Evolutionary conservation across 768 basidiomycete genomes (phyloP).

Genomic region (Kondoa malvinella): DNA sequence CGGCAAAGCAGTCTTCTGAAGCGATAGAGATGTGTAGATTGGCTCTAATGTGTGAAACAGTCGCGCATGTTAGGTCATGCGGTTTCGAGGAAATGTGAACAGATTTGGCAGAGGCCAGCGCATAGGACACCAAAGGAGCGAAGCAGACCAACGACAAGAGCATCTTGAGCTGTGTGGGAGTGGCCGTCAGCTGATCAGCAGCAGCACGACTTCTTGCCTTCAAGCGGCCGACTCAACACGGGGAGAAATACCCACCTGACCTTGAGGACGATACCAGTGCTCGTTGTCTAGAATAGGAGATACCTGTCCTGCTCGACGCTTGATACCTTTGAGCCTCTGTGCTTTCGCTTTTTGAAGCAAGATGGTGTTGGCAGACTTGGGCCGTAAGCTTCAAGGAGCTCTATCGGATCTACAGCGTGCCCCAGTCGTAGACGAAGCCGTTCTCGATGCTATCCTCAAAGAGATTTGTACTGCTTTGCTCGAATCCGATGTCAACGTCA

Average conservation of each 20-base stretch:
- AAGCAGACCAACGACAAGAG: neutral
- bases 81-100: neutral
- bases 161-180: neutral
- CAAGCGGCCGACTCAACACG: neutral
- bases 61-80: neutral
- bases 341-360: neutral
- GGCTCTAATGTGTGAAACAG: neutral
- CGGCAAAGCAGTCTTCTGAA: neutral
- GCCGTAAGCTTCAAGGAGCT: slow-evolving; percentile 80
- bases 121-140: neutral
- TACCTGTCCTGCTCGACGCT: too few relatives aligned
- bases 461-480: slow-evolving; percentile 85
- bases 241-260: too few relatives aligned
- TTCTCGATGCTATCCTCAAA: slow-evolving; percentile 82
- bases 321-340: too few relatives aligned
- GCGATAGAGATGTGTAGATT: neutral
- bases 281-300: too few relatives aligned
- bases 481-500: slow-evolving; percentile 96
- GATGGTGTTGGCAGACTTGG: slow-evolving; percentile 94
- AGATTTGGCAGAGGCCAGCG: neutral
- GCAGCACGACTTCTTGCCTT: too few relatives aligned
- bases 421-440: slow-evolving; percentile 38
- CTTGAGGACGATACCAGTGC: too few relatives aligned
- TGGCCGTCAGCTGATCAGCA: too few relatives aligned
- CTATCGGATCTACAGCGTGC: slow-evolving; percentile 60